Evolutionary conservation across 257 asterid species (phyloP).

Genomic region (Parsonsia alboflavescens): DNA sequence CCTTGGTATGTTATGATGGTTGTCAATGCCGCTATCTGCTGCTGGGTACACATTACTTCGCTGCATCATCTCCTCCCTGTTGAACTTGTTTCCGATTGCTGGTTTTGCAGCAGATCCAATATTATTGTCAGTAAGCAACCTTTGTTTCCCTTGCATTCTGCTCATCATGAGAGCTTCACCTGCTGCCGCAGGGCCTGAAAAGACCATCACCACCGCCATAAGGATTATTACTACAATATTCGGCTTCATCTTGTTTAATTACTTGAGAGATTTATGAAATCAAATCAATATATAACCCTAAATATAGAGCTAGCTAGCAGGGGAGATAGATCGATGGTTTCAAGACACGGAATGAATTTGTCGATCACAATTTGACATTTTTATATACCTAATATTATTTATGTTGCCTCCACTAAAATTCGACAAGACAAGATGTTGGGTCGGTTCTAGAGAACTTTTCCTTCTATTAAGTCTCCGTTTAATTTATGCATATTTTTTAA

Average conservation of each 20-base stretch:
- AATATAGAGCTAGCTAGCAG: background rate
- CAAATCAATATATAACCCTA: background rate
- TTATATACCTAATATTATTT: conserved; percentile 18
- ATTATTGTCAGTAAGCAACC: background rate
- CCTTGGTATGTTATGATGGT: conserved; percentile 59
- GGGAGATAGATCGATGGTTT: no score
- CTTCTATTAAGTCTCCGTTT: no score
- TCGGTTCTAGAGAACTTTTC: conserved; percentile 18
- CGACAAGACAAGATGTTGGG: conserved; percentile 26
- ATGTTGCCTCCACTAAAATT: conserved; percentile 28
- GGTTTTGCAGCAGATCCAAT: background rate
- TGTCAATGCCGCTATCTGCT: conserved; percentile 29
- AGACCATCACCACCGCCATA: conserved; percentile 4
- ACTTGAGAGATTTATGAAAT: background rate
- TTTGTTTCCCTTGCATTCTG: background rate
- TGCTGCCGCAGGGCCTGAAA: conserved; percentile 3
- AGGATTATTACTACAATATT: background rate
- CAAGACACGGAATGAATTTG: background rate
- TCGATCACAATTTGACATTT: background rate
- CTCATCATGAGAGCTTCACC: background rate
- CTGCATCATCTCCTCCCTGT: background rate
- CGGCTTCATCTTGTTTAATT: background rate
- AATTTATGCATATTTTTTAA: no score
- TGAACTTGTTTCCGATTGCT: background rate
- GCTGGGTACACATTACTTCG: conserved; percentile 6